Evolutionary conservation across 208 protist species (phyloP).

Genomic region (Trypanosoma conorhini): DNA sequence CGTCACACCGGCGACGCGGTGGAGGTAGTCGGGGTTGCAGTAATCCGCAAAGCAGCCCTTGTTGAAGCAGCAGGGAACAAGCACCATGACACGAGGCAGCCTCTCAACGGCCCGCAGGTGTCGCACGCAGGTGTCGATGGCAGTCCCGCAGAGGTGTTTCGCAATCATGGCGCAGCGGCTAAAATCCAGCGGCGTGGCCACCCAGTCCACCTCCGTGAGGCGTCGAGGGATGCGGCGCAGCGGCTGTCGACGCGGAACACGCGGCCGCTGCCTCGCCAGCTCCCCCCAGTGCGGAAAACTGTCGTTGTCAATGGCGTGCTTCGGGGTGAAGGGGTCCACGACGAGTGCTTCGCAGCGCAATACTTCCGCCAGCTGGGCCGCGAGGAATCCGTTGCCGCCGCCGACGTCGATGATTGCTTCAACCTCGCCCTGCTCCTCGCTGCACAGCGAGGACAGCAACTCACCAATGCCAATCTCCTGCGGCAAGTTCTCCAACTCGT

Average conservation of each 20-base stretch:
- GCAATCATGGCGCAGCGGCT: conserved; percentile 53
- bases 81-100: conserved; percentile 62
- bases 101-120: conserved; percentile 48
- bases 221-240: conserved; percentile 43
- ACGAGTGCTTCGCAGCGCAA: conserved; percentile 64
- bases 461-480: conserved; percentile 84
- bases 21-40: conserved; percentile 50
- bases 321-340: conserved; percentile 71
- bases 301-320: conserved; percentile 62
- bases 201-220: conserved; percentile 58
- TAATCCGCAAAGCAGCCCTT: conserved; percentile 60
- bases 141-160: conserved; percentile 85
- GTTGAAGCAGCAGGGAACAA: conserved; percentile 83
- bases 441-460: conserved; percentile 33
- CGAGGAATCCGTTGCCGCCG: conserved; percentile 82
- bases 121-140: conserved; percentile 66
- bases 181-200: conserved; percentile 26
- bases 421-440: neutral
- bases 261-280: conserved; percentile 30
- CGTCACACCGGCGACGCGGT: conserved; percentile 32
- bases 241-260: conserved; percentile 27
- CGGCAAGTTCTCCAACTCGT: conserved; percentile 84
- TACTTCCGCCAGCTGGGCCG: conserved; percentile 57
- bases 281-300: conserved; percentile 51
- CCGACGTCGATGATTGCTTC: conserved; percentile 71